Evolutionary conservation across 2,329 filamentous ascomycete genomes (phyloP).

Genomic region (Xylaria sp.): DNA sequence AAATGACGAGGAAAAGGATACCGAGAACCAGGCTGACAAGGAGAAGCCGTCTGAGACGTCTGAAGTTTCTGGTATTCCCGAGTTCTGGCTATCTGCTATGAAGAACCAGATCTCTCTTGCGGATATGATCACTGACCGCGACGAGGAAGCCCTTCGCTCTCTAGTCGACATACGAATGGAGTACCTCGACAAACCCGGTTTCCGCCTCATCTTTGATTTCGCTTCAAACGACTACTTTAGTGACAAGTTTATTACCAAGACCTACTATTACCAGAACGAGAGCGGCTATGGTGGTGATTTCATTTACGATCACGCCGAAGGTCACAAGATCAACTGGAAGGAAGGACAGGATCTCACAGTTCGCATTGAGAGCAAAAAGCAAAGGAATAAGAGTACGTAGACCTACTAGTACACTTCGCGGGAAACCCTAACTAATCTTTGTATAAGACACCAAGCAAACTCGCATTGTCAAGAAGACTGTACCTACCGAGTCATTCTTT

Average conservation of each 20-base stretch:
- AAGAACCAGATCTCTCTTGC: conserved; percentile 98
- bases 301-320: conserved; percentile 99
- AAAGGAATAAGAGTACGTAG: conserved; percentile 94
- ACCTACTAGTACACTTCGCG: not conserved
- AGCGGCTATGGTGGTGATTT: conserved; percentile 98
- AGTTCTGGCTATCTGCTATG: conserved; percentile 99
- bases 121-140: conserved; percentile 98
- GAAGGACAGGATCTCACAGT: conserved; percentile 91
- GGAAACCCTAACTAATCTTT: conserved; percentile 19
- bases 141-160: conserved; percentile 91
- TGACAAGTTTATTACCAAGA: conserved; percentile 97
- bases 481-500: conserved; percentile 98
- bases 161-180: conserved; percentile 97
- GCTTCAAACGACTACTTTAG: conserved; percentile 94
- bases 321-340: conserved; percentile 98
- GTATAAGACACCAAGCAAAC: conserved; percentile 94
- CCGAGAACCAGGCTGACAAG: conserved; percentile 62
- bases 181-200: conserved; percentile 97
- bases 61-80: conserved; percentile 83
- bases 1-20: conserved; percentile 72
- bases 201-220: conserved; percentile 98
- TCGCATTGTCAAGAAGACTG: conserved; percentile 98
- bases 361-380: conserved; percentile 98
- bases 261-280: conserved; percentile 99
- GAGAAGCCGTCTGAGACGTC: conserved; percentile 62